Evolutionary conservation across 2,329 filamentous ascomycete genomes (phyloP), one percentile per base, ranked within the genome.

Genomic region (Fusarium napiforme): DNA sequence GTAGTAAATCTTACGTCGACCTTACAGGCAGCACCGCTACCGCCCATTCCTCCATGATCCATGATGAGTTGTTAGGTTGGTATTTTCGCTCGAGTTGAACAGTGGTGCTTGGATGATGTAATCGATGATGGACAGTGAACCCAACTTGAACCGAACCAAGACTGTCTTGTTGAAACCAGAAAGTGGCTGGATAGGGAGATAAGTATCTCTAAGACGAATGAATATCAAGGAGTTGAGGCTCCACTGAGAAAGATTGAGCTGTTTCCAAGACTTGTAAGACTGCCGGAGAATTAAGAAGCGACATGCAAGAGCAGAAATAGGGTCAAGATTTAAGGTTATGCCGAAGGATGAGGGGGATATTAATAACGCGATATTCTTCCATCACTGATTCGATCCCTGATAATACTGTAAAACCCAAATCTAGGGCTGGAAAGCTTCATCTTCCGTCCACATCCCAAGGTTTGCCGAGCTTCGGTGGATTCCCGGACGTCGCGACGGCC

Each of bases 21-120:
- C 60, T 82, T 81, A 75, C 81, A 83, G 30, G 72, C 73, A 42
- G 70, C 60, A 37, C 69, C 74, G 50, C 71, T 69, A 59, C 45
- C 39, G 40, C 59, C 56, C 72, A 69, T 66, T 45, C 61, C 60
- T 69, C 75, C 72, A 65, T 75, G 67, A 32, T 64, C 55, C 73
- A 75, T 74, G 19, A 49, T 67, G 46, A 47, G 53, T 30, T 34
- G 21, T 37, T 37, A 21, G 42, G n/a, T 61, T 26, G 37, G 34
- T 56, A 21, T 52, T 39, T 36, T 39, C 43, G 30, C 34, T 59
- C 36, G 32, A 59, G 19, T 59, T 50, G 15, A 52, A 28, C n/a
- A 39, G 19, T 30, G 43, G 47, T 21, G 30, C 18, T 58, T 45
- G 43, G 28, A 32, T 19, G 23, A 32, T 21, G 18, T 16, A 59